Base-by-base conservation (phyloP, 2,329 filamentous ascomycete species). In the Phaeosphaeriaceae sp. region DNA sequence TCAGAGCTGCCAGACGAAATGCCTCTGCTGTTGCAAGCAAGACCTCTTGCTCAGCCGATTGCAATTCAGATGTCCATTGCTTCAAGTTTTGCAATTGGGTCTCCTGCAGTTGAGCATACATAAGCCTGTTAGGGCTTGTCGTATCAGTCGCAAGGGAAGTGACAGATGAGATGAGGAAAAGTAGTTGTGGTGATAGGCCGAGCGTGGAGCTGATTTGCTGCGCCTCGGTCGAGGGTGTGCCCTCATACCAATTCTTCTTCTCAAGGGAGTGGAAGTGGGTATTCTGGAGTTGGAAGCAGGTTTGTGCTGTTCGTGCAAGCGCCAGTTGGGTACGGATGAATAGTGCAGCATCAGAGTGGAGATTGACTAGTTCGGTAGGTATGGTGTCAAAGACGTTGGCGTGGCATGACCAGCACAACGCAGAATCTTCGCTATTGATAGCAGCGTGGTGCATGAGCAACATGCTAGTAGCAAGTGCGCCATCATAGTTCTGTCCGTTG, bases 391-490 rank as follows among this genome's bases (percentile, higher is more conserved):
- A 72, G 31, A 75, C 62, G 33, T 74, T 74, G 46, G 73, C 71
- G 24, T 75, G 73, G 45, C 63, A 67, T 2, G 71, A 74, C 73
- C 73, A 75, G 59, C 73, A 74, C 2, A 74, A 45, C n/a, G 58
- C 61, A 5, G 67, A 66, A 1, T 74, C 70, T 10, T 71, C 61
- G 9, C 62, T 63, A 53, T 72, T 72, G 41, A 75, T 56, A 13
- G 63, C 65, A 41, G 68, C 66, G 22, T 74, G 70, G 31, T 75
- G 73, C 69, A 75, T 71, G 2, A 75, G 60, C 25, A 75, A 59
- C 73, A 75, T 75, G 51, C 72, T 72, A 4, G 73, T 75, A 2
- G 69, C 65, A 19, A 74, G 64, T 10, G 70, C 70, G 20, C 70
- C 72, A n/a, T 71, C 66, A 41, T 68, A 73, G 36, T 69, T 54